These are phyloP conservation scores for Aristolochia californica DNA, from an alignment of 164 flowering plant genomes.

Conservation along the genomic window DNA sequence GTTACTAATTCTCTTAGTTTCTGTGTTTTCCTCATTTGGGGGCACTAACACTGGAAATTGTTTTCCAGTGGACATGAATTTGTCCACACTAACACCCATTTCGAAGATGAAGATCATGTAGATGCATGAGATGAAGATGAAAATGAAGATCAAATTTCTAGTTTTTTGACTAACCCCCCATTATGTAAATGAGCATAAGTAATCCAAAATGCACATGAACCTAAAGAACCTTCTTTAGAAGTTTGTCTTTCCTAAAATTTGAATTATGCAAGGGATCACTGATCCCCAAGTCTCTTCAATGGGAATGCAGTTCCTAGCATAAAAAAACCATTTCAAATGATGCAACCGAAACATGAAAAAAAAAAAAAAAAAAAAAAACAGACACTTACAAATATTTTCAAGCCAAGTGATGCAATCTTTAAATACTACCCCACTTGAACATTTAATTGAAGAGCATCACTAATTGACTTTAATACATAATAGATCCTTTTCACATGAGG, in stretches of 20 bases:
- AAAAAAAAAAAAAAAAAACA: neutral
- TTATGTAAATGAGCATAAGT: constrained; percentile 94
- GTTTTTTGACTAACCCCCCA: too few species aligned
- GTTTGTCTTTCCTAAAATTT: constrained; percentile 73
- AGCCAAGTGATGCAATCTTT: constrained; percentile 80
- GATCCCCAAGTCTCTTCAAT: neutral
- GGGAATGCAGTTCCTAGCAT: neutral
- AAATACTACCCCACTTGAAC: constrained; percentile 73
- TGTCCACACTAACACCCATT: too few species aligned
- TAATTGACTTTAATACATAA: constrained; percentile 73
- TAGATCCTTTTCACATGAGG: constrained; percentile 78
- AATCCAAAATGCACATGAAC: constrained; percentile 61
- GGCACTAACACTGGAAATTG: too few species aligned
- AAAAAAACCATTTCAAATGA: too few species aligned
- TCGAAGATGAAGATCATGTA: too few species aligned
- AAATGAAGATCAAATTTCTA: too few species aligned
- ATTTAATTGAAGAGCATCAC: constrained; percentile 64
- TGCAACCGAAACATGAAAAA: too few species aligned
- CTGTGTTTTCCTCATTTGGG: too few species aligned
- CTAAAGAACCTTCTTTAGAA: constrained; percentile 46
- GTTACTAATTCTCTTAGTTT: too few species aligned
- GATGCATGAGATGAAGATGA: too few species aligned
- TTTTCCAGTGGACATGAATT: too few species aligned
- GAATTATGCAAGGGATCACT: neutral
- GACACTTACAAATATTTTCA: constrained; percentile 91